Conservation (phyloP, 208 protist genomes). For the Lotmaria passim region DNA sequence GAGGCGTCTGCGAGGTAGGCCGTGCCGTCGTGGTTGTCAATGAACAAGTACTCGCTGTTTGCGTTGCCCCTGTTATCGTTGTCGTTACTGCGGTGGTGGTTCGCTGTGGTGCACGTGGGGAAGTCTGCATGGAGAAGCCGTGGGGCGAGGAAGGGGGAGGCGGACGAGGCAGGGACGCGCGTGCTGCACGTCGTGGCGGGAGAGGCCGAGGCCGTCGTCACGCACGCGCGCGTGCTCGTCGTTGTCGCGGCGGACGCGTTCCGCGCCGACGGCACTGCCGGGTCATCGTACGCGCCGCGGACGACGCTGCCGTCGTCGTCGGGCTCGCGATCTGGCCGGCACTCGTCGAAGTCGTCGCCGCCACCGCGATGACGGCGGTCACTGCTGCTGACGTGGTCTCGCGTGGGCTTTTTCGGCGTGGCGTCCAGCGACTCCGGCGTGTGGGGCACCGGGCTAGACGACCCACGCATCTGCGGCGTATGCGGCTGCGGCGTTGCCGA, state of each 20-base stretch:
- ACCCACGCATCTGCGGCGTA: not conserved
- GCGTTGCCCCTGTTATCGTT: not conserved
- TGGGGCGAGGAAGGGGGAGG: not conserved
- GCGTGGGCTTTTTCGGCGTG: constrained; percentile 18
- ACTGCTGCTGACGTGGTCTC: not conserved
- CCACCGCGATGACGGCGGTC: not conserved
- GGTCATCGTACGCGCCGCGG: not conserved
- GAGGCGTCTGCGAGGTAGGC: constrained; percentile 56
- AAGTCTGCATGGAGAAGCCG: not conserved
- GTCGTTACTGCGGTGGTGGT: not conserved
- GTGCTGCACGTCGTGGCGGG: constrained; percentile 4
- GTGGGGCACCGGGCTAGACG: constrained; percentile 18
- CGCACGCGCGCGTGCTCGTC: constrained; percentile 18
- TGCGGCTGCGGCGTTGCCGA: too few relatives aligned
- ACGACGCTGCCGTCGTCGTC: not conserved
- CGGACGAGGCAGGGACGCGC: not conserved
- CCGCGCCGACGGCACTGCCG: not conserved
- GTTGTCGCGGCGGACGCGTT: constrained; percentile 15
- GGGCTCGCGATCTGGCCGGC: constrained; percentile 6
- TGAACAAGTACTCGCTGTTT: constrained; percentile 49
- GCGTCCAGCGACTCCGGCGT: constrained; percentile 21
- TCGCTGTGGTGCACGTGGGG: not conserved
- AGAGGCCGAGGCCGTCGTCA: not conserved
- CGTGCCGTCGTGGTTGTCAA: constrained; percentile 67
- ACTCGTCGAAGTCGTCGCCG: not conserved